Evolutionary conservation across 2,329 filamentous ascomycete genomes (phyloP).

Genomic region (Blastomyces gilchristii): DNA sequence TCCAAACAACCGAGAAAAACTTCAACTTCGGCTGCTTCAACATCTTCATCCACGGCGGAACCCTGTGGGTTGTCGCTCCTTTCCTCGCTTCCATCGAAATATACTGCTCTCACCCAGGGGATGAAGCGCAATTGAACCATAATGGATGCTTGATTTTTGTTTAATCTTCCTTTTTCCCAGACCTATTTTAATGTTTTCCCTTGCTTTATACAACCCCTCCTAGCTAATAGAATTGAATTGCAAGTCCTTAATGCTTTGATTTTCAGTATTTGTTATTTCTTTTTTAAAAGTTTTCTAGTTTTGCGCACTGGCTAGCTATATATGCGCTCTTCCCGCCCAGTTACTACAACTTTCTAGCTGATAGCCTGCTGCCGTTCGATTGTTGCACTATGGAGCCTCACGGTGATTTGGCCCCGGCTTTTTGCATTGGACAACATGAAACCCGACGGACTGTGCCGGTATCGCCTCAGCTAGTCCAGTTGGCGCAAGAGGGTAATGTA

Average conservation of each 20-base stretch:
- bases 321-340: not conserved
- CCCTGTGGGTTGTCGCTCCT: not conserved
- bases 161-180: not conserved
- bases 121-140: not conserved
- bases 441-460: conserved; percentile 41
- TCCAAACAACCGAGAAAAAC: no score
- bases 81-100: not conserved
- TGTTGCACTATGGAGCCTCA: conserved; percentile 12
- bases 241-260: not conserved
- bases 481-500: conserved; percentile 49
- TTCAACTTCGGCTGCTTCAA: not conserved
- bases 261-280: not conserved
- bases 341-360: not conserved
- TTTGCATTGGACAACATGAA: conserved; percentile 55
- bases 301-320: not conserved
- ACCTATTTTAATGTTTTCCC: not conserved
- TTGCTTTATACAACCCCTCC: not conserved
- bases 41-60: not conserved
- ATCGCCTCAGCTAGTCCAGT: conserved; percentile 41
- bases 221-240: conserved; percentile 1
- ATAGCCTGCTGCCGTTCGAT: not conserved
- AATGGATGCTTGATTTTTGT: conserved; percentile 2
- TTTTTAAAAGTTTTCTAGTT: not conserved
- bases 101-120: not conserved
- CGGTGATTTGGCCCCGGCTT: conserved; percentile 33